phyloP scores from a whole-genome alignment of 176 grass and related monocot genomes.

The Avena eriantha region DNA sequence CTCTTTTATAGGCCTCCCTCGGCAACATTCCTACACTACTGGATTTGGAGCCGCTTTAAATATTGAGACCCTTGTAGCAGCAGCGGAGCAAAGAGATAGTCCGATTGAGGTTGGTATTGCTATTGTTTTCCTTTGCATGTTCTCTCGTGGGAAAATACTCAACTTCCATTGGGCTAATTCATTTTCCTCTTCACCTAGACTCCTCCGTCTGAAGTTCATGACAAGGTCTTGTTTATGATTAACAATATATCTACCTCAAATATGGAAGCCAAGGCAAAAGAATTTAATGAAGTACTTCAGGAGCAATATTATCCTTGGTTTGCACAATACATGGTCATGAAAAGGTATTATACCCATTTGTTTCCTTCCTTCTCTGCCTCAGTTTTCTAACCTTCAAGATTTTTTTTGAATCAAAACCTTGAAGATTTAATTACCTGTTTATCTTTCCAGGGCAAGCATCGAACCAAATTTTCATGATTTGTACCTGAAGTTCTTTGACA shows the following conservation, averaged over 20 bases:
- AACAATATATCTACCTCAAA: constrained; percentile 87
- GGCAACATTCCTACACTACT: constrained; percentile 63
- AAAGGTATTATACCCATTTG: constrained; percentile 63
- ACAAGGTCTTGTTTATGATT: constrained; percentile 88
- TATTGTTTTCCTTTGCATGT: constrained; percentile 33
- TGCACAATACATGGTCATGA: constrained; percentile 96
- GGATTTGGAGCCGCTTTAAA: constrained; percentile 87
- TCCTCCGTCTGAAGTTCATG: constrained; percentile 78
- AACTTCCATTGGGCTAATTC: constrained; percentile 32
- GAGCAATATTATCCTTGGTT: constrained; percentile 89
- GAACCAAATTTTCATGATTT: constrained; percentile 95
- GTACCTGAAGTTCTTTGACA: constrained; percentile 90
- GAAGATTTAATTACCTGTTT: constrained; percentile 24
- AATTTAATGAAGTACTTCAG: constrained; percentile 75
- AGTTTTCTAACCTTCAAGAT: constrained; percentile 1
- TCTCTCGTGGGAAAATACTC: not conserved
- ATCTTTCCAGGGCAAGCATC: constrained; percentile 74
- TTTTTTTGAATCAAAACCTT: not conserved
- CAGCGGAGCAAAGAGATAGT: constrained; percentile 78
- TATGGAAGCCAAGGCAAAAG: constrained; percentile 80
- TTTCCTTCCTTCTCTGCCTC: not conserved
- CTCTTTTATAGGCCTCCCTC: constrained; percentile 61
- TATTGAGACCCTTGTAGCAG: constrained; percentile 90
- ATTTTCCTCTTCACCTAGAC: constrained; percentile 51
- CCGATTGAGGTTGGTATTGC: constrained; percentile 68